Evolutionary conservation across 2,329 filamentous ascomycete genomes (phyloP).

Genomic region (Pseudogymnoascus sp.): DNA sequence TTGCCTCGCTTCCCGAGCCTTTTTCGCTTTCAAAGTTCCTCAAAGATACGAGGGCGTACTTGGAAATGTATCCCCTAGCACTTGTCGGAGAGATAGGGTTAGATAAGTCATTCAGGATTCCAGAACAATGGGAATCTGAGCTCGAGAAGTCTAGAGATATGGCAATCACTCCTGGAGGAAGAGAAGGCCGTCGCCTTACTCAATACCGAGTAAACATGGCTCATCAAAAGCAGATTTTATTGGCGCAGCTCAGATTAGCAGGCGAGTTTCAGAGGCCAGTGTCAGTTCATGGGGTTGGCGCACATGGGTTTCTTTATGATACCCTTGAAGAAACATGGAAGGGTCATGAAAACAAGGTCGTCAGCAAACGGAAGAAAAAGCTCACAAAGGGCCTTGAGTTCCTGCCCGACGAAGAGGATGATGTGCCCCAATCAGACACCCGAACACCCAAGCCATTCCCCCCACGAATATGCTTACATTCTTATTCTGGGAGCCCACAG

Average conservation of each 20-base stretch:
- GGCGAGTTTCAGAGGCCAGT: slow-evolving; percentile 66
- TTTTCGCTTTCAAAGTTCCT: slow-evolving; percentile 51
- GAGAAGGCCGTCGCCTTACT: slow-evolving; percentile 60
- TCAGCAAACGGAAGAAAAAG: slow-evolving; percentile 51
- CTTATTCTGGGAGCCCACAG: slow-evolving; percentile 73
- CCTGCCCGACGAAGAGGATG: slow-evolving; percentile 27
- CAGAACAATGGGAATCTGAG: slow-evolving; percentile 44
- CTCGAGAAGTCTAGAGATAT: slow-evolving; percentile 35
- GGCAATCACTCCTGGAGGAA: slow-evolving; percentile 56
- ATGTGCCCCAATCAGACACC: slow-evolving; percentile 28
- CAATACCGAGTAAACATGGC: slow-evolving; percentile 58
- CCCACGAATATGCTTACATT: slow-evolving; percentile 86
- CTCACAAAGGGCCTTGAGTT: slow-evolving; percentile 33
- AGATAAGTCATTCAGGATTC: slow-evolving; percentile 69
- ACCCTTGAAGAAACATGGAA: slow-evolving; percentile 59
- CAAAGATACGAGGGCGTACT: slow-evolving; percentile 43
- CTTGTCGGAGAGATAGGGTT: slow-evolving; percentile 71
- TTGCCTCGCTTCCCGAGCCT: slow-evolving; percentile 50
- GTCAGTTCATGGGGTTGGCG: slow-evolving; percentile 58
- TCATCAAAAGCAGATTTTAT: slow-evolving; percentile 61
- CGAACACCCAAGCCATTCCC: slow-evolving; percentile 58
- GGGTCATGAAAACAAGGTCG: slow-evolving; percentile 55
- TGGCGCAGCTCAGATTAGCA: slow-evolving; percentile 62
- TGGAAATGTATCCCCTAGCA: slow-evolving; percentile 51
- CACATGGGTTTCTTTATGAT: slow-evolving; percentile 55